These are phyloP conservation scores for Xylaria scruposa DNA, from an alignment of 495 filamentous ascomycete species.

Conservation along the genomic window DNA sequence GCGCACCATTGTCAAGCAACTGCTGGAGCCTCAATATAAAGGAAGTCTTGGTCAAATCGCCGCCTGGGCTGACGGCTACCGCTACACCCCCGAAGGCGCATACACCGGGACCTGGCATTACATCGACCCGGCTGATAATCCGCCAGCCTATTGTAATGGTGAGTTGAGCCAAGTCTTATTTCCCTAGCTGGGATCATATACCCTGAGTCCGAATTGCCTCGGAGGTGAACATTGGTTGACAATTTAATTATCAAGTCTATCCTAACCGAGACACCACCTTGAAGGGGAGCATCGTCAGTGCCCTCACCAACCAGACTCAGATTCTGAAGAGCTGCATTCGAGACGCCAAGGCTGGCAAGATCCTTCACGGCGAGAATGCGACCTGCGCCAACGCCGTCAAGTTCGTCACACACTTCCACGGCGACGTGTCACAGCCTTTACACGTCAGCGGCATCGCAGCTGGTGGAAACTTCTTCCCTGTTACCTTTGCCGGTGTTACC, in stretches of 20 bases:
- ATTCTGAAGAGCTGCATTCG: conserved; percentile 39
- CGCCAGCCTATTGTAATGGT: conserved; percentile 33
- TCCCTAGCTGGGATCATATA: neutral
- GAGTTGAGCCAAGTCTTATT: neutral
- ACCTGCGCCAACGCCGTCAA: conserved; percentile 43
- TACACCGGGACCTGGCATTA: conserved; percentile 32
- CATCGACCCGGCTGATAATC: conserved; percentile 27
- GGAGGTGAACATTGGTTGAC: neutral
- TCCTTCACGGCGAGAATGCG: conserved; percentile 33
- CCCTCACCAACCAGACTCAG: conserved; percentile 35
- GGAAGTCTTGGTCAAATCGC: conserved; percentile 40
- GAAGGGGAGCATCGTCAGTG: conserved; percentile 39
- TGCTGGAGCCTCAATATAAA: conserved; percentile 42
- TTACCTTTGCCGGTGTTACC: conserved; percentile 32
- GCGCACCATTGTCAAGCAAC: conserved; percentile 33
- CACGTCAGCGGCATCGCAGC: conserved; percentile 37
- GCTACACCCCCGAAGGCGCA: conserved; percentile 33
- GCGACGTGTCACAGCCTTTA: conserved; percentile 41
- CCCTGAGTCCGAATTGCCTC: neutral
- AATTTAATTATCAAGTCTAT: conserved; percentile 21
- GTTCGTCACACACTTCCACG: conserved; percentile 51
- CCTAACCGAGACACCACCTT: conserved; percentile 36
- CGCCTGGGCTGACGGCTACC: conserved; percentile 40
- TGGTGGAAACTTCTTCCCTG: conserved; percentile 38
- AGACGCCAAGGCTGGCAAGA: conserved; percentile 31